Evolutionary conservation across 2,329 filamentous ascomycete genomes (phyloP).

Genomic region (Chaetomiaceae sp.): DNA sequence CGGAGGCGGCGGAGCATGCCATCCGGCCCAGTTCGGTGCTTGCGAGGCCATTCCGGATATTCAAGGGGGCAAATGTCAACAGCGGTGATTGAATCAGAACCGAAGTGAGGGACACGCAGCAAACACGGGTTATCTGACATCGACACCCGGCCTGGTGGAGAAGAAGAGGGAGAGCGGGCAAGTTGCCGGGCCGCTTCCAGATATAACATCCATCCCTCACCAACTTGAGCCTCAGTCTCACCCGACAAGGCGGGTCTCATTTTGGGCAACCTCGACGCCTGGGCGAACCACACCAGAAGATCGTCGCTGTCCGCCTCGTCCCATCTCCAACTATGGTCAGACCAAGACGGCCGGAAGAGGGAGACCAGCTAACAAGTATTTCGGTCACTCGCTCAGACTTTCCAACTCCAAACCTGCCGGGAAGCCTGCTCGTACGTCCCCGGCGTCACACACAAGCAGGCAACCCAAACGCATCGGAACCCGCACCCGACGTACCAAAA

Average conservation of each 20-base stretch:
- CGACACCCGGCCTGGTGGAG: background rate
- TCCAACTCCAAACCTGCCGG: background rate
- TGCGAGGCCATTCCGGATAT: background rate
- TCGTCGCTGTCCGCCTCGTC: conserved; percentile 6
- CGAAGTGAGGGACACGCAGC: background rate
- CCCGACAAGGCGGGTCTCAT: background rate
- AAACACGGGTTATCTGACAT: background rate
- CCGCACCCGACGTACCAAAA: background rate
- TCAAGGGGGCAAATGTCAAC: background rate
- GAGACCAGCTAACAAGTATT: background rate
- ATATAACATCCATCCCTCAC: conserved; percentile 1
- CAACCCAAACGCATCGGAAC: background rate
- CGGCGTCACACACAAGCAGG: background rate
- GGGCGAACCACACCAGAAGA: conserved; percentile 6
- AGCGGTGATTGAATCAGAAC: background rate
- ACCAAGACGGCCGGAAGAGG: background rate
- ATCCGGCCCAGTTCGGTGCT: background rate
- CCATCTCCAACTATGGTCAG: background rate
- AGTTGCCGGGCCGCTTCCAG: background rate
- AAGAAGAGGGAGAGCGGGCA: background rate
- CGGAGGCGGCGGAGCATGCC: conserved; percentile 1
- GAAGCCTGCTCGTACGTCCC: background rate
- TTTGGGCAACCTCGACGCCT: conserved; percentile 3
- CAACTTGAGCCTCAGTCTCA: background rate
- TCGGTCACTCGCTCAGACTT: background rate